A percentile compares a stretch with the other conserved stretches of the same genome.
phyloP scores from a whole-genome alignment of 257 asterid genomes.

The Euphrasia confusa region DNA sequence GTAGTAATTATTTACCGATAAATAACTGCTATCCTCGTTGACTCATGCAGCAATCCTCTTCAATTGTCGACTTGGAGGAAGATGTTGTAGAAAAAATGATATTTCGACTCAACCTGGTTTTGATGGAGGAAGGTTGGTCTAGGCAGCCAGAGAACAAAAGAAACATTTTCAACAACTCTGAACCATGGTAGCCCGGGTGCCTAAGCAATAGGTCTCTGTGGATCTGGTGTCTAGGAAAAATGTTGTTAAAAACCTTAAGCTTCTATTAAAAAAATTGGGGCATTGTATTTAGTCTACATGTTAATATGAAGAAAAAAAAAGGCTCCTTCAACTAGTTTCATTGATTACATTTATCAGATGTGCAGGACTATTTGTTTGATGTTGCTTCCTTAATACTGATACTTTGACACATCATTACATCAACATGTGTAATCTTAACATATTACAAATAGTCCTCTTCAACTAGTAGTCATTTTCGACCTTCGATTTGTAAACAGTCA shows the following conservation, averaged over 20 bases:
- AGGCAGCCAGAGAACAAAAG: constrained; percentile 38
- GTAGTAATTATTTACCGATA: constrained; percentile 4
- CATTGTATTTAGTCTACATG: constrained; percentile 11
- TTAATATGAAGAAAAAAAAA: neutral
- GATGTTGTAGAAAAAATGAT: constrained; percentile 51
- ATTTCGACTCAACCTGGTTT: constrained; percentile 56
- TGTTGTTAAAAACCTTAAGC: neutral
- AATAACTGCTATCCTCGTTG: constrained; percentile 16
- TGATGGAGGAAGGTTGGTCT: constrained; percentile 82
- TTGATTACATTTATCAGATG: no score
- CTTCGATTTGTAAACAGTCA: no score
- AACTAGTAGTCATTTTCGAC: no score
- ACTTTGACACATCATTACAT: no score
- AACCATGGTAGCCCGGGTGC: constrained; percentile 54
- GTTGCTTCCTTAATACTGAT: no score
- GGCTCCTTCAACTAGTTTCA: no score
- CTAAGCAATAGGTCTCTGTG: neutral
- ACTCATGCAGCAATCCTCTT: constrained; percentile 32
- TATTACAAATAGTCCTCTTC: no score
- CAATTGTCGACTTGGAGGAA: constrained; percentile 41
- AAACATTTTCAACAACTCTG: constrained; percentile 53
- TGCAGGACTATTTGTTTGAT: no score
- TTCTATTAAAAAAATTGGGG: neutral
- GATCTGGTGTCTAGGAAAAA: neutral
- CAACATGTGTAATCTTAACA: no score